A percentile compares a stretch with the other conserved stretches of the same genome.
phyloP scores from a whole-genome alignment of 306 rosid genomes.

The Astragalus glycyphyllos region DNA sequence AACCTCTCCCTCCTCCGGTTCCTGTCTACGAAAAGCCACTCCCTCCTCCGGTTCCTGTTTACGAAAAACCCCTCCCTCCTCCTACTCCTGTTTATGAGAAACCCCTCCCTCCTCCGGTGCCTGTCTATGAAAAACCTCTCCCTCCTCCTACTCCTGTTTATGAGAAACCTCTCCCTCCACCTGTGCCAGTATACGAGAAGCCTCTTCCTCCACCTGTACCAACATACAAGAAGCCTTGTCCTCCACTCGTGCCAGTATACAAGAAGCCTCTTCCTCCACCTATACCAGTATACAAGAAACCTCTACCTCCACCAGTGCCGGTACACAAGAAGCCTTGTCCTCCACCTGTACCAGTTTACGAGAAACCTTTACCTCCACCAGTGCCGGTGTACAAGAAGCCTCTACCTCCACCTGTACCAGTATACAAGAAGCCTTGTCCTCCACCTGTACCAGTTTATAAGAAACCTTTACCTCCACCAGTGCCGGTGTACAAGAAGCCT shows the following conservation, averaged over 20 bases:
- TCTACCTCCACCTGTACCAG: constrained; percentile 1
- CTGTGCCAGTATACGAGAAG: not conserved
- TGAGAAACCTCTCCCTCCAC: not conserved
- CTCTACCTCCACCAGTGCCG: constrained; percentile 27
- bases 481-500: constrained; percentile 22
- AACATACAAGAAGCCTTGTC: constrained; percentile 33
- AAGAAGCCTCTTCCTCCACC: constrained; percentile 46
- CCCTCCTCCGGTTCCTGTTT: constrained; percentile 43
- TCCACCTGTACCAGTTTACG: not conserved
- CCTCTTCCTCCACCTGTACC: not conserved
- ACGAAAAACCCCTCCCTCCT: constrained; percentile 45
- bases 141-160: not conserved
- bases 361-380: constrained; percentile 13
- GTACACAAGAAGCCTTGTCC: not conserved
- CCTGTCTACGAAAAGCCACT: constrained; percentile 40
- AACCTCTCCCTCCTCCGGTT: constrained; percentile 20
- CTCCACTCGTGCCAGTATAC: constrained; percentile 41
- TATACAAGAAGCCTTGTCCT: constrained; percentile 28
- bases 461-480: constrained; percentile 37
- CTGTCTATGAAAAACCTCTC: not conserved
- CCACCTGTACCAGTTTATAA: not conserved
- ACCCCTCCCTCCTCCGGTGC: constrained; percentile 15
- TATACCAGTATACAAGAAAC: not conserved
- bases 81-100: not conserved
- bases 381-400: constrained; percentile 13